Evolutionary conservation across 1,139 yeast species (phyloP).

Genomic region (Yamadazyma blattariae): DNA sequence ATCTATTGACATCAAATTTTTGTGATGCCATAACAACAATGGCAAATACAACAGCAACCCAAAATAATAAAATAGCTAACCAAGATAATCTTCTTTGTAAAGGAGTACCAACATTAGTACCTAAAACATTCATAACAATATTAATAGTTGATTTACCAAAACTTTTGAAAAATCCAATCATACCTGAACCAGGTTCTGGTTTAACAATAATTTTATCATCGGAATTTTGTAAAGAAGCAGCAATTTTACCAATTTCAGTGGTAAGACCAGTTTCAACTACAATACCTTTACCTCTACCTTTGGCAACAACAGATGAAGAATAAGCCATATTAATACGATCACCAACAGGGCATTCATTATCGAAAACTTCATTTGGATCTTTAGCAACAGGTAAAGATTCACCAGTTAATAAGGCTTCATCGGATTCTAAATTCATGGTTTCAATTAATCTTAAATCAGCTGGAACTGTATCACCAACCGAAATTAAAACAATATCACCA

Average conservation of each 20-base stretch:
- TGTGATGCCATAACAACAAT: conserved; percentile 39
- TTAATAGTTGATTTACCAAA: conserved; percentile 28
- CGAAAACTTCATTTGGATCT: conserved; percentile 14
- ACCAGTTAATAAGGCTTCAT: conserved; percentile 53
- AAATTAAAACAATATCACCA: conserved; percentile 45
- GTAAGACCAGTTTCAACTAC: conserved; percentile 44
- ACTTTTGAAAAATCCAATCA: conserved; percentile 34
- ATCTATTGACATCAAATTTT: conserved; percentile 34
- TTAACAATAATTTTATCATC: conserved; percentile 10
- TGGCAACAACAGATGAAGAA: conserved; percentile 43
- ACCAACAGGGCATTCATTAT: conserved; percentile 27
- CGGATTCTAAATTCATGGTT: conserved; percentile 43
- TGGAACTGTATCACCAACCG: conserved; percentile 48
- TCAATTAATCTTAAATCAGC: conserved; percentile 47
- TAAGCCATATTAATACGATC: conserved; percentile 45
- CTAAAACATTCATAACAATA: conserved; percentile 5
- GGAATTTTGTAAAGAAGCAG: conserved; percentile 18
- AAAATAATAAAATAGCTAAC: conserved; percentile 32
- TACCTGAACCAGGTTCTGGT: conserved; percentile 23
- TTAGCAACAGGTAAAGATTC: conserved; percentile 23
- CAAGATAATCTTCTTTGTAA: conserved; percentile 27
- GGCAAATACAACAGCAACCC: conserved; percentile 38
- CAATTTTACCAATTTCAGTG: conserved; percentile 51
- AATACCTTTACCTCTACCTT: conserved; percentile 48
- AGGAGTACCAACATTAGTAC: conserved; percentile 8